Conservation (phyloP, 1,139 yeast genomes). For the Hemisphaericaspora xylofermentans region DNA sequence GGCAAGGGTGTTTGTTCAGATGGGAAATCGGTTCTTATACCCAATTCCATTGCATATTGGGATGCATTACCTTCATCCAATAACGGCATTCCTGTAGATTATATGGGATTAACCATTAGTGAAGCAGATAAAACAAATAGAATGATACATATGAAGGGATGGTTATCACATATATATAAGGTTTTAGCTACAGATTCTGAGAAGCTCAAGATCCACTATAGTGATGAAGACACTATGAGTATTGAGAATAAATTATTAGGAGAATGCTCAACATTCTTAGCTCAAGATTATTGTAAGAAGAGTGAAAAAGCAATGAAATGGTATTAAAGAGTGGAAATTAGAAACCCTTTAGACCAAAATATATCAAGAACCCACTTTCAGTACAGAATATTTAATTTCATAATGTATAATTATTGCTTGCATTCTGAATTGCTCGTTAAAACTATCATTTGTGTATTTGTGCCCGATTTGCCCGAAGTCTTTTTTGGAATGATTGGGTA, state of each 20-base stretch:
- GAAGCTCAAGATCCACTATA: conserved; percentile 1
- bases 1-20: conserved; percentile 12
- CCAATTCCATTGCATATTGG: conserved; percentile 19
- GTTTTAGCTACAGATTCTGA: conserved; percentile 6
- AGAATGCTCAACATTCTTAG: conserved; percentile 12
- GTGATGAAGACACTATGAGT: not conserved
- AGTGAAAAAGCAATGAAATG: conserved; percentile 7
- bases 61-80: conserved; percentile 16
- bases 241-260: conserved; percentile 12
- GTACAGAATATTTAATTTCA: not conserved
- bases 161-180: conserved; percentile 12
- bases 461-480: too few species aligned
- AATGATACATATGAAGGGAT: conserved; percentile 15
- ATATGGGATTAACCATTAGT: conserved; percentile 17
- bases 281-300: conserved; percentile 11
- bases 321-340: too few species aligned
- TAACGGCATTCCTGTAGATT: conserved; percentile 6
- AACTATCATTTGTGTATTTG: too few species aligned
- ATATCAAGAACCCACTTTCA: too few species aligned
- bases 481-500: too few species aligned
- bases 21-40: conserved; percentile 18
- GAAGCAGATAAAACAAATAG: conserved; percentile 18
- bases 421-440: too few species aligned
- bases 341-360: too few species aligned
- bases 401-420: too few species aligned